Evolutionary conservation across 148 eudicot species (phyloP), one percentile per base, ranked within the genome.

Genomic region (Chenopodium formosanum): DNA sequence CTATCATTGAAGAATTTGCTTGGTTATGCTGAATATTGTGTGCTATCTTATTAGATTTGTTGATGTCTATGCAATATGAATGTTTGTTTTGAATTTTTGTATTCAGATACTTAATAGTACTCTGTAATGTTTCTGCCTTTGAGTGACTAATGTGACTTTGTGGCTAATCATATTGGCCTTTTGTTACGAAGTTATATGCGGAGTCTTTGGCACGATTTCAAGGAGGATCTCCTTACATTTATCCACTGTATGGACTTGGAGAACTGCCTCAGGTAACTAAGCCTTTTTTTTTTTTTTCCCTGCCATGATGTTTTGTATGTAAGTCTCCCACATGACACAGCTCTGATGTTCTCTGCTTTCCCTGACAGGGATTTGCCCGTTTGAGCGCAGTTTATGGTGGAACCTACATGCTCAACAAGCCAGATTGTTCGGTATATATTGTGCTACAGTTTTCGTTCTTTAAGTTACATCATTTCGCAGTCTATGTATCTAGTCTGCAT

Each of bases 161-260:
- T 31, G 37, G 60, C 82, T 85, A 64, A 81, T 47, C 16, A 23
- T 53, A 66, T 69, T 27, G 64, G 23, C 10, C 53, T 80, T 78
- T 80, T 56, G 64, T 82, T 73, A 60, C 8, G 8, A 82, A 93
- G 97, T 86, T 93, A 25, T 93, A 93, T 77, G 95, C 94, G 79
- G 94, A 91, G 78, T 93, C 95, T 7, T 80, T 93, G 84, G 93
- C 97, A 62, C 99, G 99, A 66, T 96, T 94, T 79, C 92, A 90
- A 70, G 90, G 94, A 86, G 94, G 93, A 81, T 96, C 99, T 66
- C 99, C 99, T 78, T 96, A 96, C 83, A 96, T 96, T 31, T 96
- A 96, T 81, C 98, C 99, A 12, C 77, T 94, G 82, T 96, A 96
- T 81, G 99, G 99, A 69, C 91, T 96, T 1, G 99, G 99, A 86